Evolutionary conservation across 768 basidiomycete species (phyloP), one percentile per base, ranked within the genome.

Genomic region (Rhizopogon roseolus): DNA sequence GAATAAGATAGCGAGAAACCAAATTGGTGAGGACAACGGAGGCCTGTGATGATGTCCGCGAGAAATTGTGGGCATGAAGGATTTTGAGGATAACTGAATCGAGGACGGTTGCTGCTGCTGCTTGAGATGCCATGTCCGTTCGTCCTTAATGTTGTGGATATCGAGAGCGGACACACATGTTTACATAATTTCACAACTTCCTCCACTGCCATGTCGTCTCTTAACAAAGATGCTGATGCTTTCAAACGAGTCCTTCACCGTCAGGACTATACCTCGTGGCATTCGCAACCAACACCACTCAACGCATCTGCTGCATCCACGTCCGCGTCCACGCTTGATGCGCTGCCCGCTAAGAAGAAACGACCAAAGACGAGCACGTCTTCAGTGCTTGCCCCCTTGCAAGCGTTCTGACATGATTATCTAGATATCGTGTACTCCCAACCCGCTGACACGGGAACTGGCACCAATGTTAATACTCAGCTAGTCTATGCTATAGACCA

Each of bases 381-480:
- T 36, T 28, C 17, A 42, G 17, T 43, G 44, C 8, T 49, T 34
- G 11, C 45, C 28, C 25, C 49, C 55, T 51, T 41, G 4, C 6
- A 28, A 41, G 29, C 14, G n/a, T 58, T 44, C 45, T 56, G 54
- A 57, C 44, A 42, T 46, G 10, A 42, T 56, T 50, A 45, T 56
- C 61, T 63, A 89, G 89, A 81, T 71, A 74, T 90, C 59, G 88
- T 90, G 14, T 91, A 85, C 66, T 90, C 92, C 11, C 92, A 94
- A 67, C 90, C 93, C 14, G 85, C 86, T n/a, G 85, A 93, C 64
- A 90, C 87, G 1, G 88, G 88, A 5, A 81, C 84, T 14, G 90
- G 90, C 9, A 79, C 72, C 50, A 90, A 95, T 74, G 76, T 89
- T 55, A 91, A 91, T 61, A 95, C 93, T 0, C 91, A 93, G 67